Evolutionary conservation across 495 filamentous ascomycete species (phyloP).

Genomic region (Lophiotrema nucula): DNA sequence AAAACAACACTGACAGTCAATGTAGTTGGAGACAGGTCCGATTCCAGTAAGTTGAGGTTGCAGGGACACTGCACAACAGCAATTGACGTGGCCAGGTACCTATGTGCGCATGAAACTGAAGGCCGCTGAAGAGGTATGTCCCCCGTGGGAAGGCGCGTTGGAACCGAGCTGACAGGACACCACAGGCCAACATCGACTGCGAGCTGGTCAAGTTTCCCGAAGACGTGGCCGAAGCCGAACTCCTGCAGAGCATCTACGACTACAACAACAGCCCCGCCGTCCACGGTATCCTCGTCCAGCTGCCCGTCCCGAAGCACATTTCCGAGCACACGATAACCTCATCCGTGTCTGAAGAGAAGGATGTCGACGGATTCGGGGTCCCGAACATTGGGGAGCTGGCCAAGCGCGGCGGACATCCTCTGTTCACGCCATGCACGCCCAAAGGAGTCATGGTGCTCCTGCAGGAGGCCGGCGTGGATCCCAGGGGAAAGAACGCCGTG

Average conservation of each 20-base stretch:
- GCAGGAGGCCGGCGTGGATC: constrained; percentile 75
- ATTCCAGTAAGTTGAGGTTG: constrained; percentile 69
- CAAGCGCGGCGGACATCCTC: constrained; percentile 83
- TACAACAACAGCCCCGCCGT: constrained; percentile 86
- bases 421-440: constrained; percentile 91
- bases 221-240: constrained; percentile 76
- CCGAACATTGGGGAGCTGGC: constrained; percentile 93
- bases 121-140: constrained; percentile 83
- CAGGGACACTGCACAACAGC: not conserved
- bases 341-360: constrained; percentile 86
- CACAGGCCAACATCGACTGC: constrained; percentile 82
- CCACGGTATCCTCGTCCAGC: constrained; percentile 90
- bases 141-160: not conserved
- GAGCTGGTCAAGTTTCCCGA: constrained; percentile 80
- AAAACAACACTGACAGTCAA: constrained; percentile 7
- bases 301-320: constrained; percentile 84
- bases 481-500: constrained; percentile 87
- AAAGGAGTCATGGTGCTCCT: constrained; percentile 95
- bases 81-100: constrained; percentile 58
- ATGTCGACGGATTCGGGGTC: constrained; percentile 95
- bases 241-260: constrained; percentile 73
- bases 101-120: constrained; percentile 99
- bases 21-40: constrained; percentile 79
- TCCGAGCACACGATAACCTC: constrained; percentile 88
- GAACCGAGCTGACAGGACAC: not conserved